Percentiles rank a stretch among this genome's conserved stretches.
phyloP scores from a whole-genome alignment of 2,329 filamentous ascomycete genomes.

The Microcyclosporella mali region DNA sequence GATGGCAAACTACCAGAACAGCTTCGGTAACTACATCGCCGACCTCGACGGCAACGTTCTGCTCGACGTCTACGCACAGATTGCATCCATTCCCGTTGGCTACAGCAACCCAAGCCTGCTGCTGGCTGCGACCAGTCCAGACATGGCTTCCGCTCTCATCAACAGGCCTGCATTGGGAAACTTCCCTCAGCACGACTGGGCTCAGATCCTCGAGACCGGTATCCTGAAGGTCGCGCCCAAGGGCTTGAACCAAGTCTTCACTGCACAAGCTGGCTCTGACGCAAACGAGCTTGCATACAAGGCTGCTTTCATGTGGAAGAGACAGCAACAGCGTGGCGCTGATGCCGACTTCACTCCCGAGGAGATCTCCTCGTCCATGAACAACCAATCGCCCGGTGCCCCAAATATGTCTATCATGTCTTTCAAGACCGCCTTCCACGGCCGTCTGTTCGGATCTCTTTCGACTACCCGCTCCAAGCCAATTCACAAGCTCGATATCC shows the following conservation, averaged over 20 bases:
- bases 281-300: slow-evolving; percentile 95
- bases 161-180: slow-evolving; percentile 86
- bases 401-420: slow-evolving; percentile 78
- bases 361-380: slow-evolving; percentile 70
- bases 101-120: slow-evolving; percentile 82
- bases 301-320: slow-evolving; percentile 89
- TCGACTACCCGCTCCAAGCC: slow-evolving; percentile 88
- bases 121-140: slow-evolving; percentile 63
- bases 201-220: slow-evolving; percentile 68
- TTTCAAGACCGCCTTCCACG: slow-evolving; percentile 85
- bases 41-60: slow-evolving; percentile 66
- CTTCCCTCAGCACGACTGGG: slow-evolving; percentile 84
- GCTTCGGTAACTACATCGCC: slow-evolving; percentile 72
- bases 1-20: slow-evolving; percentile 68
- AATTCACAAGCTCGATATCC: slow-evolving; percentile 92
- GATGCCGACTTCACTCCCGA: slow-evolving; percentile 71
- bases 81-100: slow-evolving; percentile 84
- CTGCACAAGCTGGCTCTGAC: slow-evolving; percentile 80
- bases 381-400: slow-evolving; percentile 71
- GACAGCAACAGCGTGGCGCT: slow-evolving; percentile 74
- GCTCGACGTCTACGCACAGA: slow-evolving; percentile 82
- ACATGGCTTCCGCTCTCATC: slow-evolving; percentile 75
- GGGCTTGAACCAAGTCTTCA: slow-evolving; percentile 84
- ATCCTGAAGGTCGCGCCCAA: slow-evolving; percentile 77
- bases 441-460: slow-evolving; percentile 78